Conservation (phyloP, 371 early-diverging fungal species). For the Apophysomyces variabilis region DNA sequence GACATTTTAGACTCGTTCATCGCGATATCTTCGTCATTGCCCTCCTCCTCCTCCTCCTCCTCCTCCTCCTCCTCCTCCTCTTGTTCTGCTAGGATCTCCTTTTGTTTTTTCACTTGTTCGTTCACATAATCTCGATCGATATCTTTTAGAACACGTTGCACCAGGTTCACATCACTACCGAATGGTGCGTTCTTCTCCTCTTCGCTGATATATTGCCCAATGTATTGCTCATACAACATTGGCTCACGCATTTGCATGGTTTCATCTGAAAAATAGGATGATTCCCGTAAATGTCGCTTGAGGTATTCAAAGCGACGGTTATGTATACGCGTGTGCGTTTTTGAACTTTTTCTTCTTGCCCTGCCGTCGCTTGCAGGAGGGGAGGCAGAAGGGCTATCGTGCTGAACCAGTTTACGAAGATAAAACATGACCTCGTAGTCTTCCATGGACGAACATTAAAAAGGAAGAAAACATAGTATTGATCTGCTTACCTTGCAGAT, state of each 20-base stretch:
- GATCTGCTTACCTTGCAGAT: slow-evolving; percentile 24
- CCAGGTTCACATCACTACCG: slow-evolving; percentile 42
- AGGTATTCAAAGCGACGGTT: slow-evolving; percentile 54
- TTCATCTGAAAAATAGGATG: slow-evolving; percentile 53
- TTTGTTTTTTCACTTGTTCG: slow-evolving; percentile 36
- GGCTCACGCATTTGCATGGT: slow-evolving; percentile 53
- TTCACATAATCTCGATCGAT: slow-evolving; percentile 43
- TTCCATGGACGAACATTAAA: background rate
- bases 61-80: slow-evolving; percentile 59
- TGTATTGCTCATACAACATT: slow-evolving; percentile 47
- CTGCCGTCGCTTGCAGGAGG: slow-evolving; percentile 4
- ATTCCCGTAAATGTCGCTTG: slow-evolving; percentile 33
- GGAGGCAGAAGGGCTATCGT: slow-evolving; percentile 13
- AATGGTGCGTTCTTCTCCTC: slow-evolving; percentile 38
- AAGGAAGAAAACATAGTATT: no score
- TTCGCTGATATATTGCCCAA: slow-evolving; percentile 49
- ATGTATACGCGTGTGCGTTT: slow-evolving; percentile 28
- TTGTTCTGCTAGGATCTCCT: slow-evolving; percentile 44
- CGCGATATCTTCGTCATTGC: slow-evolving; percentile 19
- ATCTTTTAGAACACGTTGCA: slow-evolving; percentile 47
- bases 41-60: slow-evolving; percentile 37
- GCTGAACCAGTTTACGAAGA: slow-evolving; percentile 29
- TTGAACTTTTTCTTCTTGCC: slow-evolving; percentile 16
- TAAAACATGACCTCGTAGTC: slow-evolving; percentile 54
- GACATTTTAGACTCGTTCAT: background rate